Evolutionary conservation across 768 basidiomycete genomes (phyloP), one percentile per base, ranked within the genome.

Genomic region (Leccinum subtestaceum): DNA sequence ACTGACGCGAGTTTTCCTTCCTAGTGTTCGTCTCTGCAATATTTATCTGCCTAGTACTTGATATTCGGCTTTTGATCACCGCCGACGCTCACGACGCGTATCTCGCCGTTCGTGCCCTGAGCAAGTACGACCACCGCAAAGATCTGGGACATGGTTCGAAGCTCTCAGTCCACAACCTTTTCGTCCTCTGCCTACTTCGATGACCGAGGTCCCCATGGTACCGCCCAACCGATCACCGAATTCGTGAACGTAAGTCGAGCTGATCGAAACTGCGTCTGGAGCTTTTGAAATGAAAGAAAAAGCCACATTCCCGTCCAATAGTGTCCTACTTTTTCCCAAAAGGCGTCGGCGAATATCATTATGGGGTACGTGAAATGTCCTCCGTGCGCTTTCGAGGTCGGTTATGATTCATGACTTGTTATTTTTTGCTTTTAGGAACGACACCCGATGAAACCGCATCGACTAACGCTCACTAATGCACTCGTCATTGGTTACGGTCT

Each of bases 381-480:
- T 7, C 2, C 12, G 32, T 31, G 46, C 56, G 34, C 43, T 56
- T 36, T 8, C 25, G 6, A 13, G 29, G 47, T 47, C 55, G 45
- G 48, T 51, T 47, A 62, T 56, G 57, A 34, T 34, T 12, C 34
- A 34, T 34, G 34, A 60, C 46, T 45, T 43, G 10, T 29, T 10
- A 21, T 5, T 25, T 53, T 47, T 59, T 46, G 17, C 21, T 48
- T 21, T 7, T 65, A 98, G 96, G 94, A 97, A 83, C 85, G 89
- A 51, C 96, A 99, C 76, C 96, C 96, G 2, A 99, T 99, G 96
- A 97, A 98, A 73, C 96, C 96, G 4, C 94, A 97, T 67, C 83
- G 96, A 25, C 76, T 99, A n/a, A 95, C 96, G 3, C 74, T 99
- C 55, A 98, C 97, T 17, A 99, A 98, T 65, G 88, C 95, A 2